These are phyloP conservation scores for Sparassis latifolia DNA, from an alignment of 1,284 basidiomycete genomes.

Conservation along the genomic window DNA sequence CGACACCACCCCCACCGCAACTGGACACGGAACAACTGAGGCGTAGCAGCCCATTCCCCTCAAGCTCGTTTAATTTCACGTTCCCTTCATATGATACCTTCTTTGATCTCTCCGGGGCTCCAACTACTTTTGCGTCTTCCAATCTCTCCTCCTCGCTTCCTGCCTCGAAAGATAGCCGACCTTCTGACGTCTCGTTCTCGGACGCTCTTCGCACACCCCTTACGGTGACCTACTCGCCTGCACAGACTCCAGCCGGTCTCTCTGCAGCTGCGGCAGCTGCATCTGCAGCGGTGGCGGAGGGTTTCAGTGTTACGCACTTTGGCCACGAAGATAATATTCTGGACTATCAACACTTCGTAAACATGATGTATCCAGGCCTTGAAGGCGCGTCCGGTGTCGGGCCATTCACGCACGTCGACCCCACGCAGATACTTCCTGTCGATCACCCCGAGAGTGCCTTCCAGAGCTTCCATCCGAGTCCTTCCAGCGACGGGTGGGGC, in stretches of 20 bases:
- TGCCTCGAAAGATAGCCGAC: constrained; percentile 15
- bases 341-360: constrained; percentile 59
- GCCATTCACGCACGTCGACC: constrained; percentile 81
- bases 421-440: constrained; percentile 70
- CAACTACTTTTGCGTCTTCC: constrained; percentile 8
- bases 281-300: constrained; percentile 59
- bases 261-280: constrained; percentile 60
- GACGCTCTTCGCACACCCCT: constrained; percentile 27
- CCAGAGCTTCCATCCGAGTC: constrained; percentile 62
- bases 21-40: constrained; percentile 21
- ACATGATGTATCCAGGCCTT: constrained; percentile 51
- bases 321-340: constrained; percentile 45
- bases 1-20: constrained; percentile 3
- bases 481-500: constrained; percentile 75
- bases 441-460: constrained; percentile 39
- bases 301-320: constrained; percentile 51
- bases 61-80: constrained; percentile 72
- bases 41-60: constrained; percentile 55
- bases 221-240: constrained; percentile 21
- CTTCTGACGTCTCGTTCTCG: constrained; percentile 24
- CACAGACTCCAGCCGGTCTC: constrained; percentile 23
- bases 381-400: constrained; percentile 29
- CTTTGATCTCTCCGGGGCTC: constrained; percentile 41
- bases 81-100: constrained; percentile 64
- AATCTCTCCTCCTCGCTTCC: constrained; percentile 17